phyloP scores from a whole-genome alignment of 441 rosid genomes.

The Metrosideros polymorpha region DNA sequence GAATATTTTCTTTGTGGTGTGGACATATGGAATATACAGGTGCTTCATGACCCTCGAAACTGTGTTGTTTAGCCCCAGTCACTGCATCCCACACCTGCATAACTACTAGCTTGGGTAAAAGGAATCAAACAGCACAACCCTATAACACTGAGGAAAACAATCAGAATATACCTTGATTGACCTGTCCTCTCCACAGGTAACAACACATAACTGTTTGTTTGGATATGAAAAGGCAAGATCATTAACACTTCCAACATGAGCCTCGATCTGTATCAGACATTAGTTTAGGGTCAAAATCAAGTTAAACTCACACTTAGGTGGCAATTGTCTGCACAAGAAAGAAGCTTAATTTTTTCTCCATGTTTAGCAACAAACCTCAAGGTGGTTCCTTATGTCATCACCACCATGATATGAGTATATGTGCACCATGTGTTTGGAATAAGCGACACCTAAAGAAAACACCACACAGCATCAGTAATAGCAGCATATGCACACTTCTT shows the following conservation, averaged over 20 bases:
- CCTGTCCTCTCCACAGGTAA: slow-evolving; percentile 80
- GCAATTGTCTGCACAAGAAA: background rate
- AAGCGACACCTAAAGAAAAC: slow-evolving; percentile 64
- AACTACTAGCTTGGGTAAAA: slow-evolving; percentile 3
- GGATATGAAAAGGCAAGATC: slow-evolving; percentile 73
- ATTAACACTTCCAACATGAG: slow-evolving; percentile 68
- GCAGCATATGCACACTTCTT: background rate
- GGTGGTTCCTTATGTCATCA: slow-evolving; percentile 51
- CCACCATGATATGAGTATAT: slow-evolving; percentile 57
- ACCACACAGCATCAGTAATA: slow-evolving; percentile 2
- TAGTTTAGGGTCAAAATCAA: slow-evolving; percentile 1
- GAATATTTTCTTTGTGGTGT: slow-evolving; percentile 70
- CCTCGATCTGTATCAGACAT: slow-evolving; percentile 46
- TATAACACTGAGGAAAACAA: background rate
- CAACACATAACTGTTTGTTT: slow-evolving; percentile 45
- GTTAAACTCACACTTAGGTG: background rate
- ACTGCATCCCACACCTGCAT: slow-evolving; percentile 76
- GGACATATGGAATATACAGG: slow-evolving; percentile 73
- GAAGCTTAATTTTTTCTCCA: background rate
- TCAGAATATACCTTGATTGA: slow-evolving; percentile 43
- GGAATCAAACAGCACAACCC: background rate
- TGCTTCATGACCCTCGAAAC: slow-evolving; percentile 75
- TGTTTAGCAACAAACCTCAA: slow-evolving; percentile 50
- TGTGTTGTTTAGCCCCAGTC: slow-evolving; percentile 33
- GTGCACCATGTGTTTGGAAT: slow-evolving; percentile 78